Conservation (phyloP, 768 basidiomycete genomes). For the Brasilioporus rufonigricans region DNA sequence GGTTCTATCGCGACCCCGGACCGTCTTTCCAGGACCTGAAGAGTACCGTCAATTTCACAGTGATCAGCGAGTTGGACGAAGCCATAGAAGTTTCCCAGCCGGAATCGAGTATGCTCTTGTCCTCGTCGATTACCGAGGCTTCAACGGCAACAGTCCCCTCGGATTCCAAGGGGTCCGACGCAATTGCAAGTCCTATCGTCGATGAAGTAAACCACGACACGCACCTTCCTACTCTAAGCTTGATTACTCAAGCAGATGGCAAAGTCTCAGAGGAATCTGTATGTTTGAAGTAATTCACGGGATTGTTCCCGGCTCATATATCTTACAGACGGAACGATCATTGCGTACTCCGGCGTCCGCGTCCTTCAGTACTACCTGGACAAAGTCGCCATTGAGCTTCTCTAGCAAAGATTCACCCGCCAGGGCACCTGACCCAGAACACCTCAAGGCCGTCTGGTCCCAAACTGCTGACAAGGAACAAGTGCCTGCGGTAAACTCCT, state of each 20-base stretch:
- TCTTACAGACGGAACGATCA: slow-evolving; percentile 40
- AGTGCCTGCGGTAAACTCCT: slow-evolving; percentile 67
- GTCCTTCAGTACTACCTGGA: slow-evolving; percentile 46
- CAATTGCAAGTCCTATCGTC: slow-evolving; percentile 7
- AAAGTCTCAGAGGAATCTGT: slow-evolving; percentile 58
- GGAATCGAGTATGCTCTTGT: slow-evolving; percentile 25
- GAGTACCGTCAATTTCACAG: slow-evolving; percentile 67
- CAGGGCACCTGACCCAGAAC: slow-evolving; percentile 76
- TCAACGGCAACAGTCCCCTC: slow-evolving; percentile 7
- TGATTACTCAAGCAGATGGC: slow-evolving; percentile 39
- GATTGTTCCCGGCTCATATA: slow-evolving; percentile 11
- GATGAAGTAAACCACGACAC: slow-evolving; percentile 7
- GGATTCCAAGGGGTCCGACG: slow-evolving; percentile 6
- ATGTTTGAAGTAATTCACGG: slow-evolving; percentile 24
- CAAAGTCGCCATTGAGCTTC: slow-evolving; percentile 49
- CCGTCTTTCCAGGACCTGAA: slow-evolving; percentile 48
- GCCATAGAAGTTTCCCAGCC: slow-evolving; percentile 1
- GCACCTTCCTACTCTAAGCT: slow-evolving; percentile 17
- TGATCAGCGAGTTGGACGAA: slow-evolving; percentile 71
- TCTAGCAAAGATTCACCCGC: slow-evolving; percentile 66
- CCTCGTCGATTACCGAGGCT: slow-evolving; percentile 18
- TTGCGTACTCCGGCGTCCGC: slow-evolving; percentile 46
- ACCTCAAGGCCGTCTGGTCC: slow-evolving; percentile 82
- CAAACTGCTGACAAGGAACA: slow-evolving; percentile 72
- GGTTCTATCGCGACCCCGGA: slow-evolving; percentile 66